Conservation (phyloP, 208 protist species). For the Angomonas desouzai region DNA sequence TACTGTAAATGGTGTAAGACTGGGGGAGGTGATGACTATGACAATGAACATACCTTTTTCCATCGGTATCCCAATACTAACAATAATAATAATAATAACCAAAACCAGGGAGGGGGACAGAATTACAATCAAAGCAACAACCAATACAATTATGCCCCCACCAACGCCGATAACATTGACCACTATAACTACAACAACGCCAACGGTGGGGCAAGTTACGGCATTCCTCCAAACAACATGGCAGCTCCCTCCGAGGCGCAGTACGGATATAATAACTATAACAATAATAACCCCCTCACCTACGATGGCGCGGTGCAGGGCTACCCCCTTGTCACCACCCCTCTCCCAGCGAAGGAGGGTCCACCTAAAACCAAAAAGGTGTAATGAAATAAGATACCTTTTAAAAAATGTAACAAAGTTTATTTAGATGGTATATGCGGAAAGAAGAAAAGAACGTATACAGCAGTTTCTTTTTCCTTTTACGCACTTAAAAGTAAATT, state of each 20-base stretch:
- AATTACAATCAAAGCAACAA: neutral
- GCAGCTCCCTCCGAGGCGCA: too few relatives aligned
- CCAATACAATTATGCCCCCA: neutral
- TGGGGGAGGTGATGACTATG: neutral
- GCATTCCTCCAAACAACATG: too few relatives aligned
- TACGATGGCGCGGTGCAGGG: neutral
- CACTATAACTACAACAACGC: neutral
- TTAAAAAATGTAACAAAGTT: too few relatives aligned
- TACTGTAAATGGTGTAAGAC: neutral
- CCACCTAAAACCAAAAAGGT: too few relatives aligned
- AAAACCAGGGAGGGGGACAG: neutral
- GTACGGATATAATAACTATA: neutral
- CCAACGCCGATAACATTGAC: neutral
- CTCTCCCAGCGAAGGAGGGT: too few relatives aligned
- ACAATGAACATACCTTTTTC: neutral
- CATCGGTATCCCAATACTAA: neutral
- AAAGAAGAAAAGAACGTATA: too few relatives aligned
- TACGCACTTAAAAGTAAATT: too few relatives aligned
- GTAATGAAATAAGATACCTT: too few relatives aligned
- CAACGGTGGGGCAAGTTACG: neutral
- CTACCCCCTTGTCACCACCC: neutral
- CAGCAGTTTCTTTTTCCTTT: too few relatives aligned
- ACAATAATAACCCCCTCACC: neutral
- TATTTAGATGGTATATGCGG: too few relatives aligned
- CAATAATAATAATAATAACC: slow-evolving; percentile 3